Conservation (phyloP, 352 stramenopile genomes). For the Pythium folliculosum region DNA sequence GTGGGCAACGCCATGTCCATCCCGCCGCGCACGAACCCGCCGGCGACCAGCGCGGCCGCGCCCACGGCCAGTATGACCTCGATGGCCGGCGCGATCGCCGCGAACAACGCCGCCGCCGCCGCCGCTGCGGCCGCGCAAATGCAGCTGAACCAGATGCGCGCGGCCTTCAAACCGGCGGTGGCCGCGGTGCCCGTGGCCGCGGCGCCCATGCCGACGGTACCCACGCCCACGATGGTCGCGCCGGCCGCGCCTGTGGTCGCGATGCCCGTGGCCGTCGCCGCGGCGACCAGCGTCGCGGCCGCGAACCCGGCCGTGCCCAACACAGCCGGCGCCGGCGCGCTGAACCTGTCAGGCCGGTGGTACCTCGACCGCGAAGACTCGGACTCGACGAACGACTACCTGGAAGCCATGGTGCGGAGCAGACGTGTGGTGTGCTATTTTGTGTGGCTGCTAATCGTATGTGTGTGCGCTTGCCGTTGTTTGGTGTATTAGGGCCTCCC, state of each 20-base stretch:
- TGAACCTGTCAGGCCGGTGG: constrained; percentile 86
- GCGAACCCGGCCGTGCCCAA: constrained; percentile 59
- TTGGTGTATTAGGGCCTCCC: constrained; percentile 63
- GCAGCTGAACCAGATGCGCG: constrained; percentile 71
- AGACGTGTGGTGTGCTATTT: too few relatives aligned
- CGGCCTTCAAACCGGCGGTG: constrained; percentile 59
- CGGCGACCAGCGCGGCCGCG: constrained; percentile 22
- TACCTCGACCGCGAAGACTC: constrained; percentile 85
- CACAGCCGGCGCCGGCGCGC: constrained; percentile 67
- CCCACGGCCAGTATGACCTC: constrained; percentile 12
- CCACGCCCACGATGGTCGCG: constrained; percentile 27
- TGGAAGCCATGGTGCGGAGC: constrained; percentile 82
- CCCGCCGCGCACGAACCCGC: constrained; percentile 40
- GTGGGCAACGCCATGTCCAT: constrained; percentile 81
- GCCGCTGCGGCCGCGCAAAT: constrained; percentile 40
- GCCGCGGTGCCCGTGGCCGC: constrained; percentile 29
- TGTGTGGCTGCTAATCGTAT: not conserved
- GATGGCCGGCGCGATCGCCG: constrained; percentile 20
- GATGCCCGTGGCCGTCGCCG: constrained; percentile 27
- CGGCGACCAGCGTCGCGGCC: constrained; percentile 27
- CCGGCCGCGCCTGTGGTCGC: constrained; percentile 20
- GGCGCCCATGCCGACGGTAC: constrained; percentile 32
- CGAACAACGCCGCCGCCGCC: constrained; percentile 34
- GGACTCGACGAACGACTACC: constrained; percentile 89
- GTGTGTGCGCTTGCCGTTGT: too few relatives aligned